Conservation (phyloP, 2,329 filamentous ascomycete species). For the Fusarium succisae region DNA sequence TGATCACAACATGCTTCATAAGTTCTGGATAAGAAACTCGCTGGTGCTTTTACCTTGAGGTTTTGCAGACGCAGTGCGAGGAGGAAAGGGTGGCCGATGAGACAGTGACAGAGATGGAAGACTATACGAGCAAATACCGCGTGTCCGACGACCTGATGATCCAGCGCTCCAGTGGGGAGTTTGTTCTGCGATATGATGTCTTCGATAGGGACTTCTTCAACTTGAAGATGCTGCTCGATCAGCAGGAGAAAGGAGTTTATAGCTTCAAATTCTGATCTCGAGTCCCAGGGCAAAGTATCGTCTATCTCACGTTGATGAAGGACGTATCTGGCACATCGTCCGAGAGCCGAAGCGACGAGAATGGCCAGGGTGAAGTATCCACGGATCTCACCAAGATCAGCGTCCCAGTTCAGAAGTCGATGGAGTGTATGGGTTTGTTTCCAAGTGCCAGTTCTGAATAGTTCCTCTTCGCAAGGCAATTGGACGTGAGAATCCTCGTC, state of each 20-base stretch:
- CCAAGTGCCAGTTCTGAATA: background rate
- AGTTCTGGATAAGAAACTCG: background rate
- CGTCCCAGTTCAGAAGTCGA: background rate
- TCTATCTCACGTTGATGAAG: background rate
- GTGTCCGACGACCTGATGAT: background rate
- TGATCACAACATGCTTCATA: background rate
- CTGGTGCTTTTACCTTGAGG: rapidly evolving
- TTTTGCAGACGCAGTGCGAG: background rate
- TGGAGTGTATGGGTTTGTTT: background rate
- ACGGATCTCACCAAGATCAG: background rate
- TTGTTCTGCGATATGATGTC: background rate
- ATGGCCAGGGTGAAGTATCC: background rate
- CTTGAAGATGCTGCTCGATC: background rate
- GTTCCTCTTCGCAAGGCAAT: background rate
- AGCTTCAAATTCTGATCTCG: background rate
- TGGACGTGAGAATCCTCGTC: background rate
- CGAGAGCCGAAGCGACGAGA: background rate
- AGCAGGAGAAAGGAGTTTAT: background rate
- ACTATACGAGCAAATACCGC: background rate
- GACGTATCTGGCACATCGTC: background rate
- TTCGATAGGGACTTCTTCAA: background rate
- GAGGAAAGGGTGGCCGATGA: background rate
- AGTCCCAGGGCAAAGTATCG: background rate
- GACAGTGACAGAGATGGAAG: background rate
- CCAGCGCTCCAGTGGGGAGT: background rate